Percentiles rank a stretch among this genome's conserved stretches.
Evolutionary conservation across 148 eudicot genomes (phyloP).

Genomic region (Rhododendron mucronatum): DNA sequence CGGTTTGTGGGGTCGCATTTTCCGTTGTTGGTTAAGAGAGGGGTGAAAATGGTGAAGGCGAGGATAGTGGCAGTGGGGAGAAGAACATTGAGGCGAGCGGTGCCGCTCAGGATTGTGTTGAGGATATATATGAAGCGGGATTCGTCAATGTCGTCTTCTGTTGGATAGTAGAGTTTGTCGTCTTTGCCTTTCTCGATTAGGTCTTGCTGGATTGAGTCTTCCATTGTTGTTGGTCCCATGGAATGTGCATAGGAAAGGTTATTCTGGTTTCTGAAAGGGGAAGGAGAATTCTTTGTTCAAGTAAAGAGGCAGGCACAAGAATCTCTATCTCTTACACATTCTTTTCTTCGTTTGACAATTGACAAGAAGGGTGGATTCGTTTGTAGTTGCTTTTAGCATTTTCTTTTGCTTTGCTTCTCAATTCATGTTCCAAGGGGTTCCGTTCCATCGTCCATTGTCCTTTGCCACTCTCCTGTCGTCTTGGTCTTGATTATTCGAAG

Average conservation of each 20-base stretch:
- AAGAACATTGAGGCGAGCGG: constrained; percentile 61
- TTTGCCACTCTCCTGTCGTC: neutral
- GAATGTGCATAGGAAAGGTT: neutral
- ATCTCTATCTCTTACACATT: neutral
- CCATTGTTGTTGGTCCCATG: neutral
- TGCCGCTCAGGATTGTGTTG: constrained; percentile 53
- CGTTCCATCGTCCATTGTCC: neutral
- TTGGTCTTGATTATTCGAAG: neutral
- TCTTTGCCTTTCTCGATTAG: constrained; percentile 19
- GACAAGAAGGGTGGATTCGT: neutral
- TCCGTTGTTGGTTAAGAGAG: constrained; percentile 61
- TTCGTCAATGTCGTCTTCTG: constrained; percentile 36
- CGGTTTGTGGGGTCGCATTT: constrained; percentile 37
- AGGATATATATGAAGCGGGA: constrained; percentile 39
- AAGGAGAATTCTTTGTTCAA: neutral
- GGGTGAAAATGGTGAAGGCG: constrained; percentile 57
- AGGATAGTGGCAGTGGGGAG: constrained; percentile 57
- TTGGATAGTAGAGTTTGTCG: constrained; percentile 11
- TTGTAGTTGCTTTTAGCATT: neutral
- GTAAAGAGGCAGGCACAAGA: neutral
- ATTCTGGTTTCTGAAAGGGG: neutral
- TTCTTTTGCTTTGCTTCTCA: constrained; percentile 1
- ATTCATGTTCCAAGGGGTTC: neutral
- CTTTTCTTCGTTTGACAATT: neutral
- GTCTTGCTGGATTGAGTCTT: constrained; percentile 13